A percentile compares a stretch with the other conserved stretches of the same genome.
These are phyloP conservation scores for Pseudomassariella vexata DNA, from an alignment of 2,329 filamentous ascomycete genomes.

Conservation along the genomic window DNA sequence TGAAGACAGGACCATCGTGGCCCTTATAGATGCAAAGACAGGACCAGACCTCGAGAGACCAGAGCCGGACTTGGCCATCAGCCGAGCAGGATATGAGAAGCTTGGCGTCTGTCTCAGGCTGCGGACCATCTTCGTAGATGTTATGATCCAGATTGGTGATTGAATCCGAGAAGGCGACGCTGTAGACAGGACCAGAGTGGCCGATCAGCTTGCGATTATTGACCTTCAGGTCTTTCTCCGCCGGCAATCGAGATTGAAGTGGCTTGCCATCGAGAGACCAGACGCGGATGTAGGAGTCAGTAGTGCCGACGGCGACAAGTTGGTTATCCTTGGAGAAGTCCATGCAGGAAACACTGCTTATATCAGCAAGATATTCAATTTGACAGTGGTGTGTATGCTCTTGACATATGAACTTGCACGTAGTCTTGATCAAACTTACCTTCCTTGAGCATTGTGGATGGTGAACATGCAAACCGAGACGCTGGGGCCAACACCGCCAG, in stretches of 20 bases:
- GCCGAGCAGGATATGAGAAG: slow-evolving; percentile 82
- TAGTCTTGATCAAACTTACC: slow-evolving; percentile 43
- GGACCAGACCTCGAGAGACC: slow-evolving; percentile 89
- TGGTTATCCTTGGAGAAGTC: slow-evolving; percentile 91
- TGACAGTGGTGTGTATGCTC: not conserved
- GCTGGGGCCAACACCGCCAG: slow-evolving; percentile 74
- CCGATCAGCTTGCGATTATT: slow-evolving; percentile 73
- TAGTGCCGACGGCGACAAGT: slow-evolving; percentile 82
- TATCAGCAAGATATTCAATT: not conserved
- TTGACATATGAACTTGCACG: not conserved
- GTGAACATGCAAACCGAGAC: slow-evolving; percentile 96
- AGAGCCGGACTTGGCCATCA: slow-evolving; percentile 83
- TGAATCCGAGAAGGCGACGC: slow-evolving; percentile 75
- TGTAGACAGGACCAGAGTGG: slow-evolving; percentile 84
- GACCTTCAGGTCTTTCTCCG: slow-evolving; percentile 53
- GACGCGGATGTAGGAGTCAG: slow-evolving; percentile 91
- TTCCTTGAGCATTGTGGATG: slow-evolving; percentile 92
- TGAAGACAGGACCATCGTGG: slow-evolving; percentile 84
- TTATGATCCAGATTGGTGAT: slow-evolving; percentile 50
- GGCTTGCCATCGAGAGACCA: slow-evolving; percentile 87
- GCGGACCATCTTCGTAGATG: slow-evolving; percentile 43
- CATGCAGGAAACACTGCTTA: slow-evolving; percentile 72
- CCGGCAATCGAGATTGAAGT: slow-evolving; percentile 59
- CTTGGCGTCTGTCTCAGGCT: slow-evolving; percentile 53
- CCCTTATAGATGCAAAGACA: slow-evolving; percentile 92